phyloP scores from a whole-genome alignment of 2,329 filamentous ascomycete species.

The Neurospora crassa region DNA sequence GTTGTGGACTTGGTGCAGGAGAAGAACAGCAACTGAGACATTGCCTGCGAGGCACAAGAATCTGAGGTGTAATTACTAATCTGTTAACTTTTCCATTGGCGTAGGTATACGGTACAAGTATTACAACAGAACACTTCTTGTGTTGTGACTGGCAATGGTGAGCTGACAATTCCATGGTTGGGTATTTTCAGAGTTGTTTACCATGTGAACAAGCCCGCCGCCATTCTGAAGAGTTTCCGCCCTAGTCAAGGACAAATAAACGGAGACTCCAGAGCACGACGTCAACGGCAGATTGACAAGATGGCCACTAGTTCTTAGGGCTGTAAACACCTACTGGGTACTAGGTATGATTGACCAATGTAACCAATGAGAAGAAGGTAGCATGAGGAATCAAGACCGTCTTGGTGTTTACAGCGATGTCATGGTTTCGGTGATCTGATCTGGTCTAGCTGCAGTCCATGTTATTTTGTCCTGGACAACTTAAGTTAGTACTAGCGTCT shows the following conservation, averaged over 20 bases:
- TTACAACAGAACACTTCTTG: neutral
- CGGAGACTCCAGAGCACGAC: too few species aligned
- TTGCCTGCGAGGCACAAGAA: neutral
- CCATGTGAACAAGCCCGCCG: neutral
- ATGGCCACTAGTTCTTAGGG: too few species aligned
- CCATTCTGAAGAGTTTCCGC: neutral
- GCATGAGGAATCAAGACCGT: too few species aligned
- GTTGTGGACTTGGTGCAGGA: neutral
- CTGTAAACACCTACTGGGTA: too few species aligned
- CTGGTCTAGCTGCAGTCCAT: too few species aligned
- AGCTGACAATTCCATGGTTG: neutral
- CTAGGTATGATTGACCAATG: too few species aligned
- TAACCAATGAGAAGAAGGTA: too few species aligned
- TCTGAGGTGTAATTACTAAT: neutral
- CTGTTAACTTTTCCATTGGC: neutral
- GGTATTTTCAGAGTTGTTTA: neutral
- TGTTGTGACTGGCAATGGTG: neutral
- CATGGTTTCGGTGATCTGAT: too few species aligned
- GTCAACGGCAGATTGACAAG: too few species aligned
- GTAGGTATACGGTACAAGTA: neutral
- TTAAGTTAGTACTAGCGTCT: neutral
- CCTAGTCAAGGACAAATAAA: too few species aligned
- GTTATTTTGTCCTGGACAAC: too few species aligned
- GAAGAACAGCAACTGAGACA: neutral
- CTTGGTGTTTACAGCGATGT: too few species aligned